Percentiles rank a stretch among this genome's conserved stretches.
phyloP scores from a whole-genome alignment of 2,329 filamentous ascomycete species.

The Sclerotinia glacialis region DNA sequence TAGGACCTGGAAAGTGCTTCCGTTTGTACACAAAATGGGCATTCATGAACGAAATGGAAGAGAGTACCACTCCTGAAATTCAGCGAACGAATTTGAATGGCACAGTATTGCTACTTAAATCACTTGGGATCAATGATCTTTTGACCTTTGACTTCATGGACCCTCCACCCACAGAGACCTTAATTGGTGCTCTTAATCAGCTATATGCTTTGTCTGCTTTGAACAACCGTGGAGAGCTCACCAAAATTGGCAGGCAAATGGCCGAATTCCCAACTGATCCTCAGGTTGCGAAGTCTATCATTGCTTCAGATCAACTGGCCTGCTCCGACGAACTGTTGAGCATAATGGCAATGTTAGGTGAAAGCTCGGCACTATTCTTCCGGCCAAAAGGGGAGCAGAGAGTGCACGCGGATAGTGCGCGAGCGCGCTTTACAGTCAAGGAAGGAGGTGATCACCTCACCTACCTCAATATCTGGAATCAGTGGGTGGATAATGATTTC shows the following conservation, averaged over 20 bases:
- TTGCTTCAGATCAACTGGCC: conserved; percentile 85
- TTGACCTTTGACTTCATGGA: conserved; percentile 97
- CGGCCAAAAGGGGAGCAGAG: conserved; percentile 90
- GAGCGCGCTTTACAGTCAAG: conserved; percentile 82
- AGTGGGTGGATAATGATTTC: conserved; percentile 92
- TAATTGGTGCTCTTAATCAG: conserved; percentile 85
- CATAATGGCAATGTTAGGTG: conserved; percentile 90
- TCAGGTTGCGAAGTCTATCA: conserved; percentile 83
- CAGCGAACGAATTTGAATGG: conserved; percentile 83
- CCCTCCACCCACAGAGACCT: conserved; percentile 80
- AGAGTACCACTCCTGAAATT: conserved; percentile 89
- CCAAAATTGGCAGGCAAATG: conserved; percentile 89
- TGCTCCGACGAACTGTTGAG: conserved; percentile 91
- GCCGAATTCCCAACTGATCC: conserved; percentile 91
- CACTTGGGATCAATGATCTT: conserved; percentile 86
- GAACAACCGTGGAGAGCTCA: conserved; percentile 84
- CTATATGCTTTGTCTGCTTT: conserved; percentile 87
- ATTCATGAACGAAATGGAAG: conserved; percentile 92
- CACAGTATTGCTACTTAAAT: conserved; percentile 82
- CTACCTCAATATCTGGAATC: conserved; percentile 88
- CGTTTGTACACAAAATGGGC: conserved; percentile 90
- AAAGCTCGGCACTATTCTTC: conserved; percentile 87
- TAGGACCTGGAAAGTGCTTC: conserved; percentile 90
- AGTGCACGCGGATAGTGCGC: conserved; percentile 87
- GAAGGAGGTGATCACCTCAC: conserved; percentile 89